Evolutionary conservation across 1,284 basidiomycete genomes (phyloP).

Genomic region (Ustilago bromivora): DNA sequence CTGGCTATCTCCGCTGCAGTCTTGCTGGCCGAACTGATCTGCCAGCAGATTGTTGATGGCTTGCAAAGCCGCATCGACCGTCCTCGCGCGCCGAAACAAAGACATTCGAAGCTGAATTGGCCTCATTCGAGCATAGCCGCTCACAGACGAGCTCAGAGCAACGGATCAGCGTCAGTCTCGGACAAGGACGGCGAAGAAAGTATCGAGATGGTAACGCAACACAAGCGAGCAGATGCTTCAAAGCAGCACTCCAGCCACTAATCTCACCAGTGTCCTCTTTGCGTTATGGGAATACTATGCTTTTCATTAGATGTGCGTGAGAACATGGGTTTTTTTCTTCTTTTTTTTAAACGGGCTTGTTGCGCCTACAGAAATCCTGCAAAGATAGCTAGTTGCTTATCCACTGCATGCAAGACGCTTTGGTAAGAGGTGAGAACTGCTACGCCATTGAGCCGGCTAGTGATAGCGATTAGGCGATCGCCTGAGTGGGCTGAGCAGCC

Average conservation of each 20-base stretch:
- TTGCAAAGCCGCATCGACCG: slow-evolving; percentile 15
- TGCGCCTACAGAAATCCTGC: slow-evolving; percentile 1
- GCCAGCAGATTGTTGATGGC: slow-evolving; percentile 32
- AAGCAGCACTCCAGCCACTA: background rate
- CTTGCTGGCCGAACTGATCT: slow-evolving; percentile 34
- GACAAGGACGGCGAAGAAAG: slow-evolving; percentile 15
- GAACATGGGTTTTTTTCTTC: background rate
- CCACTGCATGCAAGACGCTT: background rate
- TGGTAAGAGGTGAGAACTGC: background rate
- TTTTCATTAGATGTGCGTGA: slow-evolving; percentile 6
- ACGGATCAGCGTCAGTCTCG: slow-evolving; percentile 3
- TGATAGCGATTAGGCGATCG: background rate
- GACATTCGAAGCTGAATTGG: background rate
- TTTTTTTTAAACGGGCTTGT: background rate
- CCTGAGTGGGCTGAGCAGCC: slow-evolving; percentile 17
- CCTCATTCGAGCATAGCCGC: background rate
- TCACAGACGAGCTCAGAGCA: slow-evolving; percentile 7
- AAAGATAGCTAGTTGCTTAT: background rate
- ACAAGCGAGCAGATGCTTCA: background rate
- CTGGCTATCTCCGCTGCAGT: slow-evolving; percentile 39
- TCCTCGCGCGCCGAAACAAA: slow-evolving; percentile 3
- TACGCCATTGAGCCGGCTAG: background rate
- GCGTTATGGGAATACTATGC: slow-evolving; percentile 13
- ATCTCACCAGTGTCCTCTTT: background rate
- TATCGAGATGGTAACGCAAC: slow-evolving; percentile 22